Conservation (phyloP, 495 filamentous ascomycete species). For the Aspergillus conjunctus region DNA sequence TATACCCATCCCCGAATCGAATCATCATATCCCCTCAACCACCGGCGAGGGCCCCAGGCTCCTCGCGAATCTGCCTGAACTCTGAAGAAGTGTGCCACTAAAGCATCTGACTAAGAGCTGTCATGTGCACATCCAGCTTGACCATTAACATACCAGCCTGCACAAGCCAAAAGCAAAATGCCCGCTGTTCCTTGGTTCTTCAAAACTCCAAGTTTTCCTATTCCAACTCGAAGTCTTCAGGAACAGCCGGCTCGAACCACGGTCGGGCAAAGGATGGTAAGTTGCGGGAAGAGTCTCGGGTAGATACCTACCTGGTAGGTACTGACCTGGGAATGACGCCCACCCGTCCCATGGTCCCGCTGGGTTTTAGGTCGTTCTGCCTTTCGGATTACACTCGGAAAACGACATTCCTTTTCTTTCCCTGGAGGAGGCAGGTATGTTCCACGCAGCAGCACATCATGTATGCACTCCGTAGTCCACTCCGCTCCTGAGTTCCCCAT, state of each 20-base stretch:
- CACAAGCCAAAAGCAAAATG: slow-evolving; percentile 14
- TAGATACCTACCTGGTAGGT: slow-evolving; percentile 7
- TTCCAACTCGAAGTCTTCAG: slow-evolving; percentile 3
- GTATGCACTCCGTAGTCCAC: slow-evolving; percentile 7
- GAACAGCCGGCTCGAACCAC: slow-evolving; percentile 11
- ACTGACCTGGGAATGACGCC: background rate
- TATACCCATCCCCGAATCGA: background rate
- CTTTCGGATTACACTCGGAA: slow-evolving; percentile 20
- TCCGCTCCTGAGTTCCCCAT: slow-evolving; percentile 7
- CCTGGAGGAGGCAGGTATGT: background rate
- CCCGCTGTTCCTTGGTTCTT: slow-evolving; percentile 19
- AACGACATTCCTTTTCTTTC: background rate
- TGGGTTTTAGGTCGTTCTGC: background rate
- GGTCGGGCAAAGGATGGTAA: slow-evolving; percentile 17
- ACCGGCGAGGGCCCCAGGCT: background rate
- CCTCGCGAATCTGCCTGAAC: too few relatives aligned
- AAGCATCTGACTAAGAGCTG: background rate
- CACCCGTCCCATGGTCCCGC: background rate
- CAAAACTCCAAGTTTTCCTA: background rate
- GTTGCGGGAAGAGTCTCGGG: slow-evolving; percentile 20
- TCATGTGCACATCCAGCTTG: slow-evolving; percentile 1
- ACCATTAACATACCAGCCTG: slow-evolving; percentile 4
- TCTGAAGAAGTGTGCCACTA: too few relatives aligned
- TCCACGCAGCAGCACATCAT: slow-evolving; percentile 5
- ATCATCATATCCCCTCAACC: background rate